Evolutionary conservation across 768 basidiomycete species (phyloP).

Genomic region (Naganishia friedmannii): DNA sequence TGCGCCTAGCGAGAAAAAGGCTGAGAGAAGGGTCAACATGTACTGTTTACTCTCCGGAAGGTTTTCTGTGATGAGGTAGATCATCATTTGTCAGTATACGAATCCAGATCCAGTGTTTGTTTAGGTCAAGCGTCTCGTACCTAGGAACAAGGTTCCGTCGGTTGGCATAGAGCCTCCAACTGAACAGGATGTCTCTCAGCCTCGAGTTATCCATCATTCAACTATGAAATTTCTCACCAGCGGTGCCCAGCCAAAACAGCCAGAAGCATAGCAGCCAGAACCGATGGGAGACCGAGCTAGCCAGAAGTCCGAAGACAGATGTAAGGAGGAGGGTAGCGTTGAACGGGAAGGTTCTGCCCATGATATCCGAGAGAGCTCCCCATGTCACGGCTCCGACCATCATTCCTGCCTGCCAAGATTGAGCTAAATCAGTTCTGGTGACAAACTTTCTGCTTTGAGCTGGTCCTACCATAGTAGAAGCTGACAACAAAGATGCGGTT

Average conservation of each 20-base stretch:
- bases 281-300: constrained; percentile 60
- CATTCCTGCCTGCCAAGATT: constrained; percentile 65
- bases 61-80: constrained; percentile 68
- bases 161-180: constrained; percentile 62
- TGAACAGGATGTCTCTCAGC: background rate
- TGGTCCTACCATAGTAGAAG: constrained; percentile 60
- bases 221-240: constrained; percentile 52
- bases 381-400: constrained; percentile 89
- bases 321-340: constrained; percentile 90
- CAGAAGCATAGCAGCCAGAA: constrained; percentile 67
- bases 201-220: background rate
- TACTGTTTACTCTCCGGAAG: constrained; percentile 89
- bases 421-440: background rate
- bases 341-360: constrained; percentile 85
- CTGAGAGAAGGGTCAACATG: constrained; percentile 81
- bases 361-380: constrained; percentile 81
- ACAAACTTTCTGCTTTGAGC: background rate
- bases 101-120: background rate
- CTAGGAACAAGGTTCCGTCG: constrained; percentile 71
- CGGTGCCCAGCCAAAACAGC: constrained; percentile 83
- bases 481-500: constrained; percentile 76
- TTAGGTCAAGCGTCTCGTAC: background rate
- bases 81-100: too few species aligned
- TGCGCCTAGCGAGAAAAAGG: constrained; percentile 94
- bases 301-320: constrained; percentile 75